Evolutionary conservation across 2,329 filamentous ascomycete species (phyloP).

Genomic region (Xylariaceae sp.): DNA sequence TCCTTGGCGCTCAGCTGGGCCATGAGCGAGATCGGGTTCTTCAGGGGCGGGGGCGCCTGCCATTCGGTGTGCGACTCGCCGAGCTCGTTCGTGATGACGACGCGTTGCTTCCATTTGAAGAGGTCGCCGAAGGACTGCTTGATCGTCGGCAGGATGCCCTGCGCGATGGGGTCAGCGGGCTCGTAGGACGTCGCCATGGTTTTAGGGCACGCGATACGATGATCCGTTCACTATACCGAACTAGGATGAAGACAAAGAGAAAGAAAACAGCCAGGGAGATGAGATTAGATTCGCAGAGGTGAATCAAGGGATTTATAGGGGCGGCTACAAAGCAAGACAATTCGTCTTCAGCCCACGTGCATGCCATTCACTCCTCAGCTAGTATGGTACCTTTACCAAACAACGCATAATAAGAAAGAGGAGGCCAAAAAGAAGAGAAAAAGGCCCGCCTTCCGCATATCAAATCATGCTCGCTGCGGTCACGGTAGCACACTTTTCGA

Average conservation of each 20-base stretch:
- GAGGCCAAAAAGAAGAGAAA: too few relatives aligned
- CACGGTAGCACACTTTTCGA: too few relatives aligned
- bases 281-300: too few relatives aligned
- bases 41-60: slow-evolving; percentile 59
- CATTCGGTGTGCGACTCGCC: slow-evolving; percentile 64
- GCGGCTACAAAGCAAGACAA: too few relatives aligned
- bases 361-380: too few relatives aligned
- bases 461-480: too few relatives aligned
- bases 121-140: slow-evolving; percentile 60
- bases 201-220: neutral
- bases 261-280: too few relatives aligned
- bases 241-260: neutral
- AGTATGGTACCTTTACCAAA: too few relatives aligned
- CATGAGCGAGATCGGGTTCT: slow-evolving; percentile 66
- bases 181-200: slow-evolving; percentile 24
- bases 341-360: too few relatives aligned
- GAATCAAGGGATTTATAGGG: too few relatives aligned
- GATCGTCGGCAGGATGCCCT: slow-evolving; percentile 58
- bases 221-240: neutral
- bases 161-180: slow-evolving; percentile 59
- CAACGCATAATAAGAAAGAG: too few relatives aligned
- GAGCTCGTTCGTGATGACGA: slow-evolving; percentile 58
- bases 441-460: too few relatives aligned
- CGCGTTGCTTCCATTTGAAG: slow-evolving; percentile 69
- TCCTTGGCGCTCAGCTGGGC: slow-evolving; percentile 57